Conservation (phyloP, 495 filamentous ascomycete genomes). For the Lepidopterella palustris region DNA sequence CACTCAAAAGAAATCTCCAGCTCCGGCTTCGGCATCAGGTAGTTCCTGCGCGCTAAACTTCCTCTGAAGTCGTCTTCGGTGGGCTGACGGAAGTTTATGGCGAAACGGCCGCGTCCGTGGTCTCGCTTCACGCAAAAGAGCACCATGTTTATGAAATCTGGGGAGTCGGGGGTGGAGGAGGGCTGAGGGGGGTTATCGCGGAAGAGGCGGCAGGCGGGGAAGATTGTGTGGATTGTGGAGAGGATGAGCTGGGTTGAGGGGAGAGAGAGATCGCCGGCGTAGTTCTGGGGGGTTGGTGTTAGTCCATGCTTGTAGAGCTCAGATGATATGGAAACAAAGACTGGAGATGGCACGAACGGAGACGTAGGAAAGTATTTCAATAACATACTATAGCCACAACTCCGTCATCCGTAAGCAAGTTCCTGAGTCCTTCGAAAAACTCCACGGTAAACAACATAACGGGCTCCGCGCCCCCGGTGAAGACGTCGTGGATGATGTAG, state of each 20-base stretch:
- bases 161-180: slow-evolving; percentile 4
- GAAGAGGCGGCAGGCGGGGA: slow-evolving; percentile 77
- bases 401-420: slow-evolving; percentile 67
- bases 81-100: slow-evolving; percentile 63
- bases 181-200: slow-evolving; percentile 57
- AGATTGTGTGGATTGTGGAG: slow-evolving; percentile 62
- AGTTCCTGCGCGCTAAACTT: slow-evolving; percentile 59
- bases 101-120: slow-evolving; percentile 17
- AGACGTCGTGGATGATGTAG: slow-evolving; percentile 98
- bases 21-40: slow-evolving; percentile 69
- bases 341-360: background rate
- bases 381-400: slow-evolving; percentile 74
- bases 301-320: background rate
- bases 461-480: slow-evolving; percentile 92
- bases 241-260: slow-evolving; percentile 57
- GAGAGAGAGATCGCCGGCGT: slow-evolving; percentile 82
- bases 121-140: slow-evolving; percentile 59
- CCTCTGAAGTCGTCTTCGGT: slow-evolving; percentile 60
- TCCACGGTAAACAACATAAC: slow-evolving; percentile 78
- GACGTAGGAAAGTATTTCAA: background rate
- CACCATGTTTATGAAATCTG: slow-evolving; percentile 90
- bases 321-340: slow-evolving; percentile 34
- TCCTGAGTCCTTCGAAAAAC: slow-evolving; percentile 61
- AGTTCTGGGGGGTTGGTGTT: slow-evolving; percentile 57
- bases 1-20: slow-evolving; percentile 50